phyloP scores from a whole-genome alignment of 176 grass and related monocot genomes.

The Ensete ventricosum region DNA sequence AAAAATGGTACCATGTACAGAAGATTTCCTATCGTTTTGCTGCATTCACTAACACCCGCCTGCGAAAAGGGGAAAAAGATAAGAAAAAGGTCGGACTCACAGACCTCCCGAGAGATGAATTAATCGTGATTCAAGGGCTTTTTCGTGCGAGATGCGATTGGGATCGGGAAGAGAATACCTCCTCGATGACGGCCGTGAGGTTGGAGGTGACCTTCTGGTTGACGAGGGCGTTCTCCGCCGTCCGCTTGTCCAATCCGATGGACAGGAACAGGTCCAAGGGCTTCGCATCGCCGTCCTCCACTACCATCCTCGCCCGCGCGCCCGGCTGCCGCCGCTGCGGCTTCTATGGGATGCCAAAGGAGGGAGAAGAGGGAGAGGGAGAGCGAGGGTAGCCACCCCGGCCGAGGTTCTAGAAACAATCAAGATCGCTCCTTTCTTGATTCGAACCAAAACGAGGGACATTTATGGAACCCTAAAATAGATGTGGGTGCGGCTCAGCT shows the following conservation, averaged over 20 bases:
- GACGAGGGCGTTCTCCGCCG: slow-evolving; percentile 71
- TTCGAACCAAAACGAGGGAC: no score
- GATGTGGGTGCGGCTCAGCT: no score
- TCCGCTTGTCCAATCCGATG: slow-evolving; percentile 71
- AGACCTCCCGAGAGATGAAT: background rate
- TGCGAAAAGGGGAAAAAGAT: slow-evolving; percentile 6
- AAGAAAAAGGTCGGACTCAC: background rate
- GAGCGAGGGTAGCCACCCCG: background rate
- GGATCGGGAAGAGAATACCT: slow-evolving; percentile 24
- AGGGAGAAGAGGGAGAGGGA: background rate
- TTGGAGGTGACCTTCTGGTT: slow-evolving; percentile 77
- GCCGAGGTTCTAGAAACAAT: background rate
- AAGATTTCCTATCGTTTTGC: slow-evolving; percentile 72
- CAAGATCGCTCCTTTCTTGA: background rate
- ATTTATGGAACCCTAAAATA: no score
- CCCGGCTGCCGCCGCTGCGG: slow-evolving; percentile 3
- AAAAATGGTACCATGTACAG: slow-evolving; percentile 50
- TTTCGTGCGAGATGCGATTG: background rate
- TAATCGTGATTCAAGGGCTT: background rate
- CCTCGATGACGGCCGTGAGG: slow-evolving; percentile 61
- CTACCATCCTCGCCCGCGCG: slow-evolving; percentile 13
- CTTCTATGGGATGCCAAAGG: background rate
- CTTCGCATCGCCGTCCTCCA: slow-evolving; percentile 15
- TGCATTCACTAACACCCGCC: slow-evolving; percentile 52
- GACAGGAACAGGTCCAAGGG: slow-evolving; percentile 53